Base-by-base conservation (phyloP, 805 yeast genomes). In the Starmerella sirachaensis region DNA sequence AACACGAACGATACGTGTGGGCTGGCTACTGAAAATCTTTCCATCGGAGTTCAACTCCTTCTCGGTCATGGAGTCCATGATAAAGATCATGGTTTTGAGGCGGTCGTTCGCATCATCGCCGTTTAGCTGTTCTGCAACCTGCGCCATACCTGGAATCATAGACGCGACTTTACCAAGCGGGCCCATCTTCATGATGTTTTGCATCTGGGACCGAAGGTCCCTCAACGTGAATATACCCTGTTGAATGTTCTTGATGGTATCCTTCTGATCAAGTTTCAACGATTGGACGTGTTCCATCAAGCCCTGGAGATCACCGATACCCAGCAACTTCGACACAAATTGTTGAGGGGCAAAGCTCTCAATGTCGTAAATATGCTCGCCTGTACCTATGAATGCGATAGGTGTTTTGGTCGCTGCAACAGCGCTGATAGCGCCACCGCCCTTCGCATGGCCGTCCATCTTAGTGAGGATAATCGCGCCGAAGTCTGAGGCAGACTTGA, bases 341-440 rank as follows among this genome's bases (percentile, higher is more conserved):
- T 85, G 76, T 47, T 76, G 72, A 18, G 97, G 95, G 18, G 91
- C 78, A 58, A 88, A 88, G 33, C 80, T 74, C 60, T 91, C 98
- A 43, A 88, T 70, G 57, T 88, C 97, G 39, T 79, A 81, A 25
- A 86, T 80, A 55, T 91, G 98, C 60, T 88, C 98, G 56, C 98
- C 98, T 3, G 97, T 88, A 72, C 98, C 98, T 42, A 88, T 91
- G 55, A 88, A 88, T 7, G 81, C 82, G 49, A 88, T 79, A 6
- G 98, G 98, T 0, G 97, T 91, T 38, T 81, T 70, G 2, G 97
- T 88, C 2, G 95, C 91, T 2, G 98, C 98, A 38, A 88, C 96
- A 0, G 98, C 98, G 27, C 95, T 84, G 38, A 88, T 86, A 21
- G 98, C 98, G 67, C 98, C 98, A 63, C 98, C 98, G 59, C 98